These are phyloP conservation scores for Ophiostoma sp. DNA, from an alignment of 2,329 filamentous ascomycete species.

Conservation along the genomic window DNA sequence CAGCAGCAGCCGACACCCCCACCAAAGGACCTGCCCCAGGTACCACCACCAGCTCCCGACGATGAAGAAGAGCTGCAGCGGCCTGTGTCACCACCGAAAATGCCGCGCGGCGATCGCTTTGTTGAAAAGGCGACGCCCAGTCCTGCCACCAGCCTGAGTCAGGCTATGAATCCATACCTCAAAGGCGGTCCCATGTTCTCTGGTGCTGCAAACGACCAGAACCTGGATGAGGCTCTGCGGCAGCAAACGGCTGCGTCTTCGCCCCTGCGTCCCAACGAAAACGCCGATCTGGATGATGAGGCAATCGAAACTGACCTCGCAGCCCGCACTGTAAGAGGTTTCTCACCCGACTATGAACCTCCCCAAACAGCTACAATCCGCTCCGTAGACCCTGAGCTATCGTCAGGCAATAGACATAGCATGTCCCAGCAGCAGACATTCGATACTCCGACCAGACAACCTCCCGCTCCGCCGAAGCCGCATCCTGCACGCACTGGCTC, in stretches of 20 bases:
- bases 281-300: background rate
- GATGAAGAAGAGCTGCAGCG: slow-evolving; percentile 33
- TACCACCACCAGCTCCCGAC: slow-evolving; percentile 22
- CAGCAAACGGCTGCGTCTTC: background rate
- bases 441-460: slow-evolving; percentile 37
- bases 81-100: slow-evolving; percentile 35
- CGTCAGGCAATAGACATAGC: slow-evolving; percentile 18
- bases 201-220: slow-evolving; percentile 9
- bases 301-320: slow-evolving; percentile 32
- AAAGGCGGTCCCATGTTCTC: slow-evolving; percentile 33
- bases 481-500: slow-evolving; percentile 40
- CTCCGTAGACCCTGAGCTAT: slow-evolving; percentile 47
- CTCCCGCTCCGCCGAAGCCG: slow-evolving; percentile 32
- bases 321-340: slow-evolving; percentile 48
- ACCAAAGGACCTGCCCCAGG: slow-evolving; percentile 31
- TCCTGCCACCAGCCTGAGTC: slow-evolving; percentile 72
- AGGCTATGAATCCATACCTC: slow-evolving; percentile 84
- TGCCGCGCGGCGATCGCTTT: slow-evolving; percentile 32
- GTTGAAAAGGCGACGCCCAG: slow-evolving; percentile 45
- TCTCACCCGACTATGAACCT: slow-evolving; percentile 71
- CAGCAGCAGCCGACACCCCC: slow-evolving; percentile 28
- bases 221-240: slow-evolving; percentile 2
- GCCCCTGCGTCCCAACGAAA: background rate
- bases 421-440: background rate
- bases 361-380: slow-evolving; percentile 67